Evolutionary conservation across 2,329 filamentous ascomycete genomes (phyloP), one percentile per base, ranked within the genome.

Genomic region (Talaromyces amestolkiae): DNA sequence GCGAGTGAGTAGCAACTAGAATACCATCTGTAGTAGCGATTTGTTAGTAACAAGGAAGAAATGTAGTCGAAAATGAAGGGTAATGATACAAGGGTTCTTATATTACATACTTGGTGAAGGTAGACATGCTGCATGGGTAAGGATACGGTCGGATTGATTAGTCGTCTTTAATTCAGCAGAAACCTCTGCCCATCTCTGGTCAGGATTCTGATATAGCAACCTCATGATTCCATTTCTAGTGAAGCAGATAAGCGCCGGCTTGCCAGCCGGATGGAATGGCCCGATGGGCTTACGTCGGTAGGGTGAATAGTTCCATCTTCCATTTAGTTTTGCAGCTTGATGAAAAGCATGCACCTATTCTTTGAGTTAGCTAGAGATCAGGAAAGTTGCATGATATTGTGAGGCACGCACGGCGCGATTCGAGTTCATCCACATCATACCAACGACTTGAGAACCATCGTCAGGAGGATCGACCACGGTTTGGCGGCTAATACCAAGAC

Each of bases 401-500:
- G 35, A 35, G 35, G 31, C 33, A 58, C 74, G 66, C 68, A 79
- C 79, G 27, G 84, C 82, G 33, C 84, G 80, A 27, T 88, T 82
- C n/a, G 84, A 81, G 63, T 80, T 82, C 63, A 98, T 82, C 95
- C 95, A 99, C 78, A 92, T 90, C 75, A 92, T 86, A 3, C 94
- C 95, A 7, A 96, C 91, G 5, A 96, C 82, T 59, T 89, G 86
- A 69, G 90, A 87, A 43, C 91, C 82, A 74, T 96, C 92, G 71
- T 93, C 90, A 62, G 89, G 81, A 1, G 85, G 79, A 72, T 94
- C 92, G n/a, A 82, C 77, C 27, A 88, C 84, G 78, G 87, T 89
- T 64, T 83, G 85, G 49, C 88, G 85, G 59, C 83, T 83, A 10
- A 86, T 75, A 37, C 83, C 85, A 65, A 93, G 86, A 61, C 88